phyloP scores from a whole-genome alignment of 257 asterid species.

The Ballota nigra region DNA sequence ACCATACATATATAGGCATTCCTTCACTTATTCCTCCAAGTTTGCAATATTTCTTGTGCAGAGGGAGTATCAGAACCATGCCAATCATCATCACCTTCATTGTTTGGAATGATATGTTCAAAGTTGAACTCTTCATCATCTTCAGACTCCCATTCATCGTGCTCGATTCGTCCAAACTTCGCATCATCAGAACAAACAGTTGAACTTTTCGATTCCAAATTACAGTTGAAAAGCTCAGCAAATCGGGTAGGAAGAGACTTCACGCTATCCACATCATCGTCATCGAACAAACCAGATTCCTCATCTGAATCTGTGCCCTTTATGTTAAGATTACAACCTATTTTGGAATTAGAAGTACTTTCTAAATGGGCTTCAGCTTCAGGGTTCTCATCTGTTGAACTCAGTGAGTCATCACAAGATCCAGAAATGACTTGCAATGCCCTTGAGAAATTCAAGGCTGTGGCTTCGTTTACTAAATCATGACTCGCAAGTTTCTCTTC shows the following conservation, averaged over 20 bases:
- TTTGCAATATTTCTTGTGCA: conserved; percentile 64
- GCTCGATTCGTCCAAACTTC: conserved; percentile 20
- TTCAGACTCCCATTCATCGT: conserved; percentile 29
- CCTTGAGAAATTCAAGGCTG: conserved; percentile 49
- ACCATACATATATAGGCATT: not conserved
- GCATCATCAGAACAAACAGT: conserved; percentile 18
- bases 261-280: no score
- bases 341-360: not conserved
- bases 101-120: conserved; percentile 28
- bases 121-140: conserved; percentile 38
- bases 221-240: no score
- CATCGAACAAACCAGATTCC: conserved; percentile 13
- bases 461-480: conserved; percentile 46
- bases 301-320: conserved; percentile 12
- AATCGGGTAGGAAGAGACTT: no score
- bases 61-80: conserved; percentile 47
- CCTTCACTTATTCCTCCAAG: conserved; percentile 56
- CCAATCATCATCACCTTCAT: conserved; percentile 30
- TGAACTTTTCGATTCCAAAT: conserved; percentile 15
- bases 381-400: conserved; percentile 11
- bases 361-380: not conserved
- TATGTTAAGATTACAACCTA: not conserved
- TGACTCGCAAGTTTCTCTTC: conserved; percentile 35
- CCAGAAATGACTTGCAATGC: conserved; percentile 54
- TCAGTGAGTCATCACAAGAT: conserved; percentile 25